phyloP scores from a whole-genome alignment of 441 rosid species.

The Dalechampia spathulata region DNA sequence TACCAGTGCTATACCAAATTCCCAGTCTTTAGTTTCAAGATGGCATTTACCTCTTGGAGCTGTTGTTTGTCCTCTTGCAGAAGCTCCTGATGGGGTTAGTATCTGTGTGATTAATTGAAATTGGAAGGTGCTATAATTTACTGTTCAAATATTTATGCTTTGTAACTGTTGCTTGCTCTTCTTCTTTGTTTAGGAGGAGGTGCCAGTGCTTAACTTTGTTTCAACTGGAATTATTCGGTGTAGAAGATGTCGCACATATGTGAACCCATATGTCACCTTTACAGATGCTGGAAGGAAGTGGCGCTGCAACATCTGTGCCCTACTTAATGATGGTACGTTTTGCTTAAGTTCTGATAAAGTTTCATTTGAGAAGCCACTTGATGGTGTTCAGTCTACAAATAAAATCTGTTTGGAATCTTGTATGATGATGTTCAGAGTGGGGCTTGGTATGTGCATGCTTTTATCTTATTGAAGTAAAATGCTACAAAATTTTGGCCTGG shows the following conservation, averaged over 20 bases:
- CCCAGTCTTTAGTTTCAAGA: conserved; percentile 86
- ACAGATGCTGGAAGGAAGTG: conserved; percentile 98
- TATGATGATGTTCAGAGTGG: no score
- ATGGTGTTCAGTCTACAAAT: neutral
- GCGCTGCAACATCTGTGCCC: conserved; percentile 93
- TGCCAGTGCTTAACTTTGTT: conserved; percentile 79
- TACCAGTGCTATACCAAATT: conserved; percentile 78
- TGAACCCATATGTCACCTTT: conserved; percentile 88
- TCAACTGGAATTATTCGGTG: conserved; percentile 89
- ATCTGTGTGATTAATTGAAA: conserved; percentile 12
- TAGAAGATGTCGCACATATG: conserved; percentile 96
- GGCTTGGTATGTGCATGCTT: neutral
- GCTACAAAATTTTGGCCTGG: neutral
- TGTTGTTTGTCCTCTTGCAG: conserved; percentile 98
- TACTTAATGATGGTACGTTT: conserved; percentile 81
- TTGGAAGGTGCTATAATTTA: conserved; percentile 14
- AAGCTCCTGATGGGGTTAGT: conserved; percentile 91
- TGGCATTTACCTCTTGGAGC: conserved; percentile 99
- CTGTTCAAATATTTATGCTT: no score
- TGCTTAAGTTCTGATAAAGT: neutral
- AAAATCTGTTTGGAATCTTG: neutral
- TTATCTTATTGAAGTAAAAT: conserved; percentile 1
- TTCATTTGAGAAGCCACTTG: neutral
- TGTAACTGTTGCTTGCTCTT: conserved; percentile 13
- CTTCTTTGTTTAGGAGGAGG: conserved; percentile 72